phyloP scores from a whole-genome alignment of 1,284 basidiomycete species.

The Heimioporus retisporus region DNA sequence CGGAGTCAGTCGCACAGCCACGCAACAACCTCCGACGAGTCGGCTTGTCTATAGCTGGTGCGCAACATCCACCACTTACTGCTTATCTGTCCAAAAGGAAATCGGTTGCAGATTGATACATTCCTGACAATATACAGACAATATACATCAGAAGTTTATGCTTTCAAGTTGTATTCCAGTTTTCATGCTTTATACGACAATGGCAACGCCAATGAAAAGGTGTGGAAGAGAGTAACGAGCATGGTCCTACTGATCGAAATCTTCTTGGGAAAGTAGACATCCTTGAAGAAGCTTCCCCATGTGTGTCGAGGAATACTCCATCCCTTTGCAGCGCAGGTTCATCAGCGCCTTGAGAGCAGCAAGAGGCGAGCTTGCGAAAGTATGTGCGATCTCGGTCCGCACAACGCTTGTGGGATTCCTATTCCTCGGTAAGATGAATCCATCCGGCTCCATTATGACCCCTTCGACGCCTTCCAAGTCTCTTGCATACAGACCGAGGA shows the following conservation, averaged over 20 bases:
- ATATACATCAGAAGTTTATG: too few relatives aligned
- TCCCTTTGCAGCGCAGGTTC: slow-evolving; percentile 53
- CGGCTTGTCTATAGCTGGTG: too few relatives aligned
- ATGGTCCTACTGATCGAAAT: slow-evolving; percentile 29
- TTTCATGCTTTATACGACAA: too few relatives aligned
- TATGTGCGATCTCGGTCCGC: slow-evolving; percentile 6
- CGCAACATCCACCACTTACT: too few relatives aligned
- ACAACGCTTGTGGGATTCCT: slow-evolving; percentile 17
- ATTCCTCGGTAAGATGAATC: slow-evolving; percentile 46
- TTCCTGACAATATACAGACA: too few relatives aligned
- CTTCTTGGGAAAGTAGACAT: slow-evolving; percentile 35
- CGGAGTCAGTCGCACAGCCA: too few relatives aligned
- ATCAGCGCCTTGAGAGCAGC: slow-evolving; percentile 44
- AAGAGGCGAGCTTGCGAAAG: slow-evolving; percentile 44
- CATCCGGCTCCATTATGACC: slow-evolving; percentile 38
- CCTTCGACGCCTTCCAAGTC: slow-evolving; percentile 20
- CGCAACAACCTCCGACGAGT: too few relatives aligned
- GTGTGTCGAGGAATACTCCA: slow-evolving; percentile 34
- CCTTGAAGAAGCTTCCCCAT: slow-evolving; percentile 9
- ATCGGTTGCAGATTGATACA: too few relatives aligned
- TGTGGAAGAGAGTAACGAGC: not conserved
- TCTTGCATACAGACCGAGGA: slow-evolving; percentile 32
- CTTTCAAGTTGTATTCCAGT: too few relatives aligned
- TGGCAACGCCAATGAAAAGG: too few relatives aligned
- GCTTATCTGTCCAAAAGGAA: too few relatives aligned